Evolutionary conservation across 2,329 filamentous ascomycete species (phyloP).

Genomic region (Aspergillaceae sp.): DNA sequence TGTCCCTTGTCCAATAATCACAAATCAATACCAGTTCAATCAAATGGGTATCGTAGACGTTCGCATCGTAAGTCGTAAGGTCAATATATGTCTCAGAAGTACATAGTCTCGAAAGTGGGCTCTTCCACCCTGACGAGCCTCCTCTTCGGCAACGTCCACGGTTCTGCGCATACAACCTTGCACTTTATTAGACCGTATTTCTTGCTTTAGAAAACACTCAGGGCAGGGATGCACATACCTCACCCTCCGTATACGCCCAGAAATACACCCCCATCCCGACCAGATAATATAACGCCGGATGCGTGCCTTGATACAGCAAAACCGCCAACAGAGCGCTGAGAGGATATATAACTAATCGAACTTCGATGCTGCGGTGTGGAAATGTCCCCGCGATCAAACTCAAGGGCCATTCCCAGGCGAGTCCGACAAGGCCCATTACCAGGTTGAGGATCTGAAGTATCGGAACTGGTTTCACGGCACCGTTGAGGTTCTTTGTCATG

Average conservation of each 20-base stretch:
- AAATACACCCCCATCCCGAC: slow-evolving; percentile 83
- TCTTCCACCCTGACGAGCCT: slow-evolving; percentile 21
- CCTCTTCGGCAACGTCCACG: slow-evolving; percentile 60
- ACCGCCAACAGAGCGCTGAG: slow-evolving; percentile 64
- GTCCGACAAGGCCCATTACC: slow-evolving; percentile 64
- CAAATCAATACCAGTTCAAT: neutral
- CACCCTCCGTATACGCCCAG: slow-evolving; percentile 94
- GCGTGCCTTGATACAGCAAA: slow-evolving; percentile 85
- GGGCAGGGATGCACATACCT: slow-evolving; percentile 54
- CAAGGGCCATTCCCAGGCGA: slow-evolving; percentile 89
- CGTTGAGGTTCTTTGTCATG: slow-evolving; percentile 79
- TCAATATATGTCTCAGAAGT: neutral
- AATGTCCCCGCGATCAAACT: slow-evolving; percentile 64
- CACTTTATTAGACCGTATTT: neutral
- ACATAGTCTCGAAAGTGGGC: neutral
- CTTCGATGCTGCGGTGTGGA: slow-evolving; percentile 79
- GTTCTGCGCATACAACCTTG: slow-evolving; percentile 59
- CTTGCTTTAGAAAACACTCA: neutral
- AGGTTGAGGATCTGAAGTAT: slow-evolving; percentile 86
- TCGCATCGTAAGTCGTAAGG: neutral
- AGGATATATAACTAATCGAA: slow-evolving; percentile 73
- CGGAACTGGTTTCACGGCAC: slow-evolving; percentile 77
- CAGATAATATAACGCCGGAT: slow-evolving; percentile 84
- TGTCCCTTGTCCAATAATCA: no score
- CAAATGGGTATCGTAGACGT: slow-evolving; percentile 7